Percentiles rank a stretch among this genome's conserved stretches.
Conservation (phyloP, 1,284 basidiomycete genomes). For the Apiotrichum siamense region DNA sequence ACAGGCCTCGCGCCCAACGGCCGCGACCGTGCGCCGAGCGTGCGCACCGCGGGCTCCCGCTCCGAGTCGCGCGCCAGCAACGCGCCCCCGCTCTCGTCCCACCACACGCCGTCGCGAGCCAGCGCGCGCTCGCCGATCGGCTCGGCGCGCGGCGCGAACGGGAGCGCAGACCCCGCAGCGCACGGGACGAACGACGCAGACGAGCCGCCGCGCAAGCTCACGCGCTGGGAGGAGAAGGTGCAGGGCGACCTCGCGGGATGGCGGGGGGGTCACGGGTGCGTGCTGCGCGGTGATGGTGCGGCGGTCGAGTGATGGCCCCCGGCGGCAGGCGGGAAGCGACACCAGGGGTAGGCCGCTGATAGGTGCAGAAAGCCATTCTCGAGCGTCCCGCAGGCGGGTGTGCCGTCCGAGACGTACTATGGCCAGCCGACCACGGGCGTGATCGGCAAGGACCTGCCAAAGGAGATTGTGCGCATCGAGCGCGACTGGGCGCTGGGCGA, state of each 20-base stretch:
- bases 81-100: neutral
- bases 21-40: neutral
- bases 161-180: neutral
- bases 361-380: constrained; percentile 22
- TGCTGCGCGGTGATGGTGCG: neutral
- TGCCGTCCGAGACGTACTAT: constrained; percentile 27
- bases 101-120: neutral
- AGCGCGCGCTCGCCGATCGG: too few relatives aligned
- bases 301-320: neutral
- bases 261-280: constrained; percentile 42
- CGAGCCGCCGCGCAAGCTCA: constrained; percentile 9
- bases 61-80: neutral
- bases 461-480: constrained; percentile 48
- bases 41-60: neutral
- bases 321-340: neutral
- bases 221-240: constrained; percentile 32
- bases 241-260: constrained; percentile 35
- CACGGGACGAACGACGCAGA: neutral
- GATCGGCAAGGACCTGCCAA: constrained; percentile 41
- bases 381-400: constrained; percentile 21
- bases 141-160: neutral
- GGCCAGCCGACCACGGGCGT: constrained; percentile 31
- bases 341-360: neutral
- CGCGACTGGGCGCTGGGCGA: constrained; percentile 49
- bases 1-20: neutral